These are phyloP conservation scores for Miscanthus lutarioriparius DNA, from an alignment of 176 grass and related monocot genomes.

Conservation along the genomic window DNA sequence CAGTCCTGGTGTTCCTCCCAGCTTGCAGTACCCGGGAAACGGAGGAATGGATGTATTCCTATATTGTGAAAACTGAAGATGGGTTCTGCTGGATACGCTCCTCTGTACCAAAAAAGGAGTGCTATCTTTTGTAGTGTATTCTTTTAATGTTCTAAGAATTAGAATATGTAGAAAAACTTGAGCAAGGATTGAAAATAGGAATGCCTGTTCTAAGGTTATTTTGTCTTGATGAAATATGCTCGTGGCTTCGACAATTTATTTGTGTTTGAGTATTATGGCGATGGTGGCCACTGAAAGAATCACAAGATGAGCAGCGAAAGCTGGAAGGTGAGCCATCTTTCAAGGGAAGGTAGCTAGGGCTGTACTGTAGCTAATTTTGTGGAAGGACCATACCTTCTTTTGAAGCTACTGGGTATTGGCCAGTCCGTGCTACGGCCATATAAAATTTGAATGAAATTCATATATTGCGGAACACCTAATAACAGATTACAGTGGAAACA, in stretches of 20 bases:
- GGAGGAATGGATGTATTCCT: not conserved
- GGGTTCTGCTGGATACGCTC: not conserved
- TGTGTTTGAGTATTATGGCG: not conserved
- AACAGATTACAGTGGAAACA: too few species aligned
- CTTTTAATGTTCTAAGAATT: not conserved
- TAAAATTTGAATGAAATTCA: not conserved
- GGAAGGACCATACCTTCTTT: not conserved
- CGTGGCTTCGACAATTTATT: not conserved
- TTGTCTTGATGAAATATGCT: not conserved
- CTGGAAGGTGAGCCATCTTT: too few species aligned
- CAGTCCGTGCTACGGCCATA: too few species aligned
- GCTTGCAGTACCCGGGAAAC: not conserved
- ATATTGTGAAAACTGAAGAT: not conserved
- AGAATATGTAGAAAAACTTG: not conserved
- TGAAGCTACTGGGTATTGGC: not conserved
- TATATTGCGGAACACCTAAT: not conserved
- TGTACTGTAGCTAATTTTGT: not conserved
- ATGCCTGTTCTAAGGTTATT: not conserved
- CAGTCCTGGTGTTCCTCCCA: not conserved
- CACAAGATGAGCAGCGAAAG: too few species aligned
- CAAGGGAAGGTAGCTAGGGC: too few species aligned
- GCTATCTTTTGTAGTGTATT: not conserved
- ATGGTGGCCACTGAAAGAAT: not conserved
- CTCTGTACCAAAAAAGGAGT: not conserved
- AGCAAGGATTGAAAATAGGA: not conserved